Conservation (phyloP, 352 stramenopile species). For the Pythium aphanidermatum region DNA sequence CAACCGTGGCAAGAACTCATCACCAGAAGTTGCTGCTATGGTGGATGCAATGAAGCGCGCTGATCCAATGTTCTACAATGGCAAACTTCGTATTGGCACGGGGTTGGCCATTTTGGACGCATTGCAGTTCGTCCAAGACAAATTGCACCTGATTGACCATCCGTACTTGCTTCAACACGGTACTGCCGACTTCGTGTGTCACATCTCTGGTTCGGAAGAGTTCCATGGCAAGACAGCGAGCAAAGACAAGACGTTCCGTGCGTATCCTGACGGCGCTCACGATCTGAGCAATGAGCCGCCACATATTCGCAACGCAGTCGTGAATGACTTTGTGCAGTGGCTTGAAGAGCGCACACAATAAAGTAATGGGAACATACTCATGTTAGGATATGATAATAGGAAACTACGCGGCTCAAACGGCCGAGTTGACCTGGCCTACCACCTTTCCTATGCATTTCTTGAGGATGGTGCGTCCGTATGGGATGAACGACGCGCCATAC, state of each 20-base stretch:
- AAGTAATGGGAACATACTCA: not conserved
- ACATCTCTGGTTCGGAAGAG: conserved; percentile 54
- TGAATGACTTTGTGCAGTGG: conserved; percentile 68
- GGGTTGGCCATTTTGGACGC: conserved; percentile 63
- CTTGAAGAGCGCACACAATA: conserved; percentile 34
- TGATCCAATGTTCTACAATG: conserved; percentile 72
- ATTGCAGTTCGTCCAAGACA: conserved; percentile 45
- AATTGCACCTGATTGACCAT: conserved; percentile 51
- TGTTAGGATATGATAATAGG: conserved; percentile 2
- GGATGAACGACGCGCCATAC: conserved; percentile 79
- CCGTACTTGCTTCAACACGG: conserved; percentile 79
- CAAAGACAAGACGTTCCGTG: conserved; percentile 65
- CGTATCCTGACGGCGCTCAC: conserved; percentile 50
- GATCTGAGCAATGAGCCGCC: conserved; percentile 73
- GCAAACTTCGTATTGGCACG: conserved; percentile 65
- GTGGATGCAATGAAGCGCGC: conserved; percentile 46
- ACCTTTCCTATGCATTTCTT: conserved; percentile 64
- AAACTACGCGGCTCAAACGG: conserved; percentile 4
- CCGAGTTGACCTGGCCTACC: conserved; percentile 31
- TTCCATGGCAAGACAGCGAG: conserved; percentile 50
- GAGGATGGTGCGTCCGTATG: conserved; percentile 70
- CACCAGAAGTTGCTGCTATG: conserved; percentile 41
- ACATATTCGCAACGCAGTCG: conserved; percentile 49
- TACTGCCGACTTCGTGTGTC: conserved; percentile 57
- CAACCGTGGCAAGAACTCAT: conserved; percentile 60